A percentile compares a stretch with the other conserved stretches of the same genome.
Conservation (phyloP, 805 yeast genomes). For the Barnettozyma sp. region DNA sequence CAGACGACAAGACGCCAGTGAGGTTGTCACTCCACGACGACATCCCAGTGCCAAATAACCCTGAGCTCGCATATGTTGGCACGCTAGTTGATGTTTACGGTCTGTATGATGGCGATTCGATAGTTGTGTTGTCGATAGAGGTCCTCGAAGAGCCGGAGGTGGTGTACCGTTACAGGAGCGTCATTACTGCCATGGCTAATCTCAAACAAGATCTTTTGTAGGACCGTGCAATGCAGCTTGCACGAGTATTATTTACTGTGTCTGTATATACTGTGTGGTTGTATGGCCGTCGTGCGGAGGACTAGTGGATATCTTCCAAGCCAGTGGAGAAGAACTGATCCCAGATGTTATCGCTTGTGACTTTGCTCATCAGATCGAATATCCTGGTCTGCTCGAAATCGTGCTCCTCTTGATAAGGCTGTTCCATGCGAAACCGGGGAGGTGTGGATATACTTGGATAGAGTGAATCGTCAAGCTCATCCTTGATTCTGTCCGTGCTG, state of each 20-base stretch:
- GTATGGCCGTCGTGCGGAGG: too few relatives aligned
- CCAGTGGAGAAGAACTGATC: constrained; percentile 44
- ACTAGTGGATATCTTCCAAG: constrained; percentile 1
- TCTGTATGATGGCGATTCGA: constrained; percentile 13
- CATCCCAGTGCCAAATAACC: constrained; percentile 7
- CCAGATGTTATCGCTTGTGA: constrained; percentile 57
- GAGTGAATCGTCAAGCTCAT: constrained; percentile 12
- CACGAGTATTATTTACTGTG: too few relatives aligned
- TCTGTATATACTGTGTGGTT: too few relatives aligned
- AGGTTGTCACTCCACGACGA: constrained; percentile 14
- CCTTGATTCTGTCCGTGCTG: constrained; percentile 7
- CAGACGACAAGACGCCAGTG: constrained; percentile 6
- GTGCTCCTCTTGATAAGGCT: too few relatives aligned
- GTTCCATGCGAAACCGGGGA: constrained; percentile 10
- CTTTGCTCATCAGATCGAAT: constrained; percentile 54
- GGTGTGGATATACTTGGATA: constrained; percentile 22
- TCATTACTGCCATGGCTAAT: constrained; percentile 2
- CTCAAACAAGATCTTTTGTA: constrained; percentile 9
- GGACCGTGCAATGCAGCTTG: too few relatives aligned
- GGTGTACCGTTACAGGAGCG: background rate
- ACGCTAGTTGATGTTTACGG: constrained; percentile 18
- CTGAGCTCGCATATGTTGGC: constrained; percentile 17
- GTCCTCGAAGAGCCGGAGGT: constrained; percentile 9
- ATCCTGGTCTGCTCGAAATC: constrained; percentile 46
- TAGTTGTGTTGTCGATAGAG: constrained; percentile 8